These are phyloP conservation scores for Fusarium napiforme DNA, from an alignment of 2,329 filamentous ascomycete species.

Conservation along the genomic window DNA sequence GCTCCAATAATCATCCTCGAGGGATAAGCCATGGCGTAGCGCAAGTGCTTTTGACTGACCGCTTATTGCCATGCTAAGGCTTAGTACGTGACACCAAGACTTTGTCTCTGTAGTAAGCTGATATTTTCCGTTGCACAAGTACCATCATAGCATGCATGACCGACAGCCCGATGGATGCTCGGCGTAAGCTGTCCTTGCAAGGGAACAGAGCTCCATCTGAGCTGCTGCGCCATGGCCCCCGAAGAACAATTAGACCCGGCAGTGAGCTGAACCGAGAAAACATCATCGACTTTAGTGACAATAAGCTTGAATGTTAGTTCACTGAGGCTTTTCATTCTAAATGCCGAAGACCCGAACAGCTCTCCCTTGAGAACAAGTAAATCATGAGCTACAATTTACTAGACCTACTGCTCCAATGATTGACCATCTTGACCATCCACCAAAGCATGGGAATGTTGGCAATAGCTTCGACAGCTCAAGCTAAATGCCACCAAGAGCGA, in stretches of 20 bases:
- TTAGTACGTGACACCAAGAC: not conserved
- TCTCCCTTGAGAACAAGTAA: not conserved
- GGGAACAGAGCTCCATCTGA: not conserved
- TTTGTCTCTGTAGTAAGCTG: slow-evolving; percentile 2
- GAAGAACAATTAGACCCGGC: not conserved
- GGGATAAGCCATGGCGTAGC: not conserved
- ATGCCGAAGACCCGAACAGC: not conserved
- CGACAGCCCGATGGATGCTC: not conserved
- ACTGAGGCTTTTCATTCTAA: not conserved
- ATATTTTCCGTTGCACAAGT: not conserved
- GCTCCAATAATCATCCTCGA: not conserved
- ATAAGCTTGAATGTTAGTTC: not conserved
- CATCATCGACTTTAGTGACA: not conserved
- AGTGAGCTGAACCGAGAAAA: not conserved
- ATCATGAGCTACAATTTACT: not conserved
- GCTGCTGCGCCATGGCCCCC: slow-evolving; percentile 4
- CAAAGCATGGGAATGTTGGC: not conserved
- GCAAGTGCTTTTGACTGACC: not conserved
- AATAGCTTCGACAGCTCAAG: not conserved
- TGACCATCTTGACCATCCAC: not conserved
- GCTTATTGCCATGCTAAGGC: not conserved
- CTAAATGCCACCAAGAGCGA: not conserved
- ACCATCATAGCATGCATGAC: not conserved
- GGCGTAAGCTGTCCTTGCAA: not conserved
- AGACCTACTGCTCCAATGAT: not conserved